Base-by-base conservation (phyloP, 345 rosid genomes). In the Reutealis trisperma region DNA sequence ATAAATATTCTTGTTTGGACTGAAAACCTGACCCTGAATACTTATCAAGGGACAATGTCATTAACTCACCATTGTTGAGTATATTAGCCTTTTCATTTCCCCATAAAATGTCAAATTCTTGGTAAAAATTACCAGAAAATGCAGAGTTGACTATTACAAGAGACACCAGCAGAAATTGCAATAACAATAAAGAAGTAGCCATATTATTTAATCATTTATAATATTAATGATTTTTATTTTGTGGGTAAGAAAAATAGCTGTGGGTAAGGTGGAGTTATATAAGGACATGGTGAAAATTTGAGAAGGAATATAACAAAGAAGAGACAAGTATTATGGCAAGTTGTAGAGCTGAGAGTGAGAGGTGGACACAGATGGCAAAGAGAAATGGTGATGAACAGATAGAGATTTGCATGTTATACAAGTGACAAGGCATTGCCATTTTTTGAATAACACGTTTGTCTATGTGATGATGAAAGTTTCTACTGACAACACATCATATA, bases 41-140 rank as follows among this genome's bases (percentile, higher is more conserved):
- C 59, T 74, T 80, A 65, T 87, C 90, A 2, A 87, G 89, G 21
- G 89, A 82, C 0, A 90, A 72, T 37, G 89, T 85, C 15, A 88
- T 78, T 71, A 87, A 82, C 45, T 85, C 76, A 6, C 90, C 85
- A 51, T 84, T 81, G 66, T 80, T 81, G 6, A 82, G 81, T 64
- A 87, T 82, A 82, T 83, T 81, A 2, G 84, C 86, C 15, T 85
- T 77, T 22, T 72, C 85, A 37, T 83, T 86, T 68, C 91, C 94
- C 90, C 90, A 89, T 3, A 89, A 82, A 2, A 90, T 24, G 62
- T 87, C 91, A 57, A 90, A 85, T 61, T 89, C 86, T 4, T 86
- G 80, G 42, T 86, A 72, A 78, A 90, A 87, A 75, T 67, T 85
- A 41, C 81, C 81, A 24, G 78, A 75, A 65, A 27, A 75, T 1